These are phyloP conservation scores for Sapria himalayana DNA, from an alignment of 345 rosid species.

Conservation along the genomic window DNA sequence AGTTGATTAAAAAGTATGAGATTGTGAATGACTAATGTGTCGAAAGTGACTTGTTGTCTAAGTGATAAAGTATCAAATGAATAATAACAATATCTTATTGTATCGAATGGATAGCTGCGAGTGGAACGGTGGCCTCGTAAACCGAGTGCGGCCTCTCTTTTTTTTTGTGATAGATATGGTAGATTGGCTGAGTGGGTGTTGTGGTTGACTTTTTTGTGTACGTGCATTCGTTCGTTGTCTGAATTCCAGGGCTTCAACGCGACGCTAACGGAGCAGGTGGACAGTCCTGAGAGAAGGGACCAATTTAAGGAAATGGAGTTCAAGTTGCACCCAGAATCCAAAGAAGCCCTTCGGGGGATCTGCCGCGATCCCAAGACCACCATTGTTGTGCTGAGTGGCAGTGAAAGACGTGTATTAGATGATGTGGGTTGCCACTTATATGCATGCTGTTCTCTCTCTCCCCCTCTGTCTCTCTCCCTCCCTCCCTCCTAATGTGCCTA, in stretches of 20 bases:
- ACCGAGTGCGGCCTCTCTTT: too few relatives aligned
- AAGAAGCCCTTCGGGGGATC: constrained; percentile 21
- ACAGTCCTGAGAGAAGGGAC: constrained; percentile 18
- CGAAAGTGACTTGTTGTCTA: too few relatives aligned
- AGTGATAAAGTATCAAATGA: too few relatives aligned
- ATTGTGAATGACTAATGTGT: too few relatives aligned
- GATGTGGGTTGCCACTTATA: constrained; percentile 14
- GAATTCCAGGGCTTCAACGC: constrained; percentile 28
- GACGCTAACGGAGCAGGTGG: constrained; percentile 28
- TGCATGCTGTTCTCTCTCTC: constrained; percentile 6
- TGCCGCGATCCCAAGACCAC: constrained; percentile 27
- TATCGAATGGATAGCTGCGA: too few relatives aligned
- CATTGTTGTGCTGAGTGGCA: constrained; percentile 32
- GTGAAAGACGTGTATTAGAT: constrained; percentile 31
- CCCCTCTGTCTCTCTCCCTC: not conserved
- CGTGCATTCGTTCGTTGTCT: not conserved
- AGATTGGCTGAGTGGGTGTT: too few relatives aligned
- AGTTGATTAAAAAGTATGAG: too few relatives aligned
- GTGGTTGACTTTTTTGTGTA: constrained; percentile 1
- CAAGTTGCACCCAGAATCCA: constrained; percentile 21
- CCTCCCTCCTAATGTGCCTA: constrained; percentile 1
- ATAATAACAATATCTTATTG: too few relatives aligned
- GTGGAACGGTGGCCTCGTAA: too few relatives aligned
- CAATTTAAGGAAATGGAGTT: constrained; percentile 33
- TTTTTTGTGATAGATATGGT: too few relatives aligned